Evolutionary conservation across 495 filamentous ascomycete genomes (phyloP), one percentile per base, ranked within the genome.

Genomic region (Penicillium pulvis): DNA sequence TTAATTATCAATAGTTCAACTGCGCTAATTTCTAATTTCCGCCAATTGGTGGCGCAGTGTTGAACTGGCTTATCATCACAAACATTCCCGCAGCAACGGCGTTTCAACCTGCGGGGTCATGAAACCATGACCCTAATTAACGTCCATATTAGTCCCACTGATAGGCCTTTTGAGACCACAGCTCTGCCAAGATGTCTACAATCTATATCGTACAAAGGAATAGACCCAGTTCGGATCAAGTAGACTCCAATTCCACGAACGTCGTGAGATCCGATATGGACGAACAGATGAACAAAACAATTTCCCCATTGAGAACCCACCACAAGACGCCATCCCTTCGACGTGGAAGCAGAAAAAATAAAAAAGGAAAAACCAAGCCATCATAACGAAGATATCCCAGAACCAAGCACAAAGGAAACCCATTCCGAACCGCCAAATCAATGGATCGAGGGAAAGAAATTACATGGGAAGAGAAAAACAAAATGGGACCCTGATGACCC

Each of bases 301-400:
- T 69, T 75, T 62, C 65, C 73, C 70, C 69, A 56, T 69, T 65
- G 56, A 71, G 67, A 70, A 67, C 73, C 74, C 71, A 74, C 69
- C 76, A 56, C 71, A 69, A 51, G 72, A 78, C 76, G 76, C 75
- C 76, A 72, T 66, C 68, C 75, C 55, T 60, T 64, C 68, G 63
- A 68, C 72, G 57, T 66, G 39, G 53, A 47, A 60, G 51, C 55
- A 49, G 46, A 47, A 45, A 45, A 47, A 65, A 64, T 43, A 53
- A 28, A 30, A 54, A 60, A 60, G 9, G 17, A 43, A 62, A 63
- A 66, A 57, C 63, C 57, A 67, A 71, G 56, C 57, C 66, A 66
- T 70, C 71, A 59, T 61, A 67, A 65, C 62, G 17, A 65, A 70
- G 59, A 73, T 68, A 73, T 70, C 67, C 73, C 75, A 71, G 58